These are phyloP conservation scores for Alternaria hordeiaustralica DNA, from an alignment of 2,329 filamentous ascomycete genomes.

Conservation along the genomic window DNA sequence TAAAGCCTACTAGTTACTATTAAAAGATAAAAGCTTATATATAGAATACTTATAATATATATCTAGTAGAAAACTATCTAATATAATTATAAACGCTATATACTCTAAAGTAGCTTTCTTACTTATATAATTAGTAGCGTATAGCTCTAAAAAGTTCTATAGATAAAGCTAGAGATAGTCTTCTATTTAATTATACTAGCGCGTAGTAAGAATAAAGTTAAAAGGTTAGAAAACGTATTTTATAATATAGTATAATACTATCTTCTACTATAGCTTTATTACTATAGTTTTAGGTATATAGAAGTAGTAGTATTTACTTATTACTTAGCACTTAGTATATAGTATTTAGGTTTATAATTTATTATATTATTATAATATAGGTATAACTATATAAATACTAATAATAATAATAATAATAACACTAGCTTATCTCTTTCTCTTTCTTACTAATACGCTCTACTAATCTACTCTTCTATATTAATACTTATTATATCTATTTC, in stretches of 20 bases:
- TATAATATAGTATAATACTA: slow-evolving; percentile 7
- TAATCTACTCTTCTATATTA: too few relatives aligned
- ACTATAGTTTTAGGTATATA: too few relatives aligned
- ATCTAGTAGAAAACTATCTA: slow-evolving; percentile 9
- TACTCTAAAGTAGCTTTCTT: slow-evolving; percentile 12
- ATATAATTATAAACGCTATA: slow-evolving; percentile 6
- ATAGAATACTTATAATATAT: slow-evolving; percentile 19
- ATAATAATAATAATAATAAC: too few relatives aligned
- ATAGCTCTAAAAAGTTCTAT: slow-evolving; percentile 10
- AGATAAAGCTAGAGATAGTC: slow-evolving; percentile 5
- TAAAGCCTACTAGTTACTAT: slow-evolving; percentile 1
- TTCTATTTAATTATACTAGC: slow-evolving; percentile 10
- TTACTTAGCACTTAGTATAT: too few relatives aligned
- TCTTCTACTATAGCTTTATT: too few relatives aligned
- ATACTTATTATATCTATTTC: too few relatives aligned
- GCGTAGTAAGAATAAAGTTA: slow-evolving; percentile 11
- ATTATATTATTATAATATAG: too few relatives aligned
- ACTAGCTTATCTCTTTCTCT: too few relatives aligned
- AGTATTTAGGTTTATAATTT: too few relatives aligned
- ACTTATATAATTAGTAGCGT: background rate
- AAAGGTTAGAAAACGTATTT: slow-evolving; percentile 1
- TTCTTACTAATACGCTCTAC: too few relatives aligned
- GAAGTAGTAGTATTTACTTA: too few relatives aligned
- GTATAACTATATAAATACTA: too few relatives aligned
- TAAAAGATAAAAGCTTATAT: background rate